phyloP scores from a whole-genome alignment of 345 rosid genomes.

The Lepidium sativum region DNA sequence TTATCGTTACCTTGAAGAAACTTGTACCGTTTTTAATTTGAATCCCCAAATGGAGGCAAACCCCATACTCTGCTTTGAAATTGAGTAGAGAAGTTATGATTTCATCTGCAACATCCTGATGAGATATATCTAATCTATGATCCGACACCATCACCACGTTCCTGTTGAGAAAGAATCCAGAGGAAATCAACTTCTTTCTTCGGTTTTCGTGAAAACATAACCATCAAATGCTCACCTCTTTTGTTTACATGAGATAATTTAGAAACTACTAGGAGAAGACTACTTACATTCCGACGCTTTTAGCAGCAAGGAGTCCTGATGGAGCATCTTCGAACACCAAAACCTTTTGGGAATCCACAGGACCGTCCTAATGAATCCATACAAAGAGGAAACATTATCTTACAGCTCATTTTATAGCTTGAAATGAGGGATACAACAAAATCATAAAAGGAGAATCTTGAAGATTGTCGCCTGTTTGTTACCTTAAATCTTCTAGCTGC shows the following conservation, averaged over 20 bases:
- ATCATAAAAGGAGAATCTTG: not conserved
- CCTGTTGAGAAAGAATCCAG: conserved; percentile 34
- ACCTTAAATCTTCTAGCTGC: conserved; percentile 95
- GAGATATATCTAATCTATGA: conserved; percentile 68
- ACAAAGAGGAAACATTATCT: not conserved
- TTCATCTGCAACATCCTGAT: conserved; percentile 65
- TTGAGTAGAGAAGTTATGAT: conserved; percentile 54
- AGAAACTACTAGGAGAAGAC: not conserved
- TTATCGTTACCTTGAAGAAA: conserved; percentile 8
- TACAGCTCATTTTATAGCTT: not conserved
- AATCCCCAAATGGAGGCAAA: conserved; percentile 59
- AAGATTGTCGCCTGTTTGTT: conserved; percentile 10
- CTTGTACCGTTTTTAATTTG: conserved; percentile 1
- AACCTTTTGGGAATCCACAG: conserved; percentile 41
- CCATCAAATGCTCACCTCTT: not conserved
- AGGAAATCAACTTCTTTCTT: not conserved
- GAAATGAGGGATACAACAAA: not conserved
- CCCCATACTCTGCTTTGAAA: conserved; percentile 73
- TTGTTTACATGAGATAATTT: not conserved
- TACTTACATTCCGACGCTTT: conserved; percentile 88
- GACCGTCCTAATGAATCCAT: conserved; percentile 47
- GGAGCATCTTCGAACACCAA: conserved; percentile 98
- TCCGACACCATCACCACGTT: conserved; percentile 85
- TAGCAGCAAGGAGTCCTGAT: conserved; percentile 85
- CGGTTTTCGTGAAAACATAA: not conserved